Evolutionary conservation across 345 rosid species (phyloP).

Genomic region (Sisymbrium irio): DNA sequence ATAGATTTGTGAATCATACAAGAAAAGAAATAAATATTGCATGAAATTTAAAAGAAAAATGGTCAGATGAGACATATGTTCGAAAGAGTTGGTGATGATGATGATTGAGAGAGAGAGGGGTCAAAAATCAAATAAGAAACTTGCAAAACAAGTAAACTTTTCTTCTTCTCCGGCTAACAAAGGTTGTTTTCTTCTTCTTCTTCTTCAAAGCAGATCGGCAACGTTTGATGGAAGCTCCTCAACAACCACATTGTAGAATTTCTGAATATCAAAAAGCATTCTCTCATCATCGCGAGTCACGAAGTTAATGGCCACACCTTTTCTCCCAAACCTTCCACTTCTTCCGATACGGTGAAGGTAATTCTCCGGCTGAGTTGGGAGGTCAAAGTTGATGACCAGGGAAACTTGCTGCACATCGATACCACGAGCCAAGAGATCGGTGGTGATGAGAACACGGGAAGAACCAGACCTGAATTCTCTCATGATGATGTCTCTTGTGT

Average conservation of each 20-base stretch:
- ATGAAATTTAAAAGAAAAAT: slow-evolving; percentile 10
- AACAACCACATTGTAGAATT: slow-evolving; percentile 46
- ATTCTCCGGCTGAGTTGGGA: slow-evolving; percentile 55
- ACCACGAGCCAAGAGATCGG: slow-evolving; percentile 56
- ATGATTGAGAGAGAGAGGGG: not conserved
- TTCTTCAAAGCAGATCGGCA: slow-evolving; percentile 39
- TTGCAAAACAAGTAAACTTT: slow-evolving; percentile 28
- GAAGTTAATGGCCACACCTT: slow-evolving; percentile 53
- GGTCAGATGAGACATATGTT: slow-evolving; percentile 30
- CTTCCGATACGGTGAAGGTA: slow-evolving; percentile 59
- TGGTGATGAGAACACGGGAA: slow-evolving; percentile 56
- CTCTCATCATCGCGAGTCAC: slow-evolving; percentile 45
- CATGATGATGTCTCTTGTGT: slow-evolving; percentile 54
- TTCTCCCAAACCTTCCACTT: slow-evolving; percentile 52
- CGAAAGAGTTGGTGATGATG: slow-evolving; percentile 14
- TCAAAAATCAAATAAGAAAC: slow-evolving; percentile 31
- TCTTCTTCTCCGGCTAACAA: slow-evolving; percentile 7
- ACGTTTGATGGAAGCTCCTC: slow-evolving; percentile 53
- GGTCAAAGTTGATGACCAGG: slow-evolving; percentile 50
- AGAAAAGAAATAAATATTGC: slow-evolving; percentile 14
- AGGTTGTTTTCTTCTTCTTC: not conserved
- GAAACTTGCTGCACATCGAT: slow-evolving; percentile 61
- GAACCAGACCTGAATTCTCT: slow-evolving; percentile 53
- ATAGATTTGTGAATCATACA: not conserved
- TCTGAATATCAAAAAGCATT: slow-evolving; percentile 51